Evolutionary conservation across 306 rosid species (phyloP), one percentile per base, ranked within the genome.

Genomic region (Crotalaria pallida): DNA sequence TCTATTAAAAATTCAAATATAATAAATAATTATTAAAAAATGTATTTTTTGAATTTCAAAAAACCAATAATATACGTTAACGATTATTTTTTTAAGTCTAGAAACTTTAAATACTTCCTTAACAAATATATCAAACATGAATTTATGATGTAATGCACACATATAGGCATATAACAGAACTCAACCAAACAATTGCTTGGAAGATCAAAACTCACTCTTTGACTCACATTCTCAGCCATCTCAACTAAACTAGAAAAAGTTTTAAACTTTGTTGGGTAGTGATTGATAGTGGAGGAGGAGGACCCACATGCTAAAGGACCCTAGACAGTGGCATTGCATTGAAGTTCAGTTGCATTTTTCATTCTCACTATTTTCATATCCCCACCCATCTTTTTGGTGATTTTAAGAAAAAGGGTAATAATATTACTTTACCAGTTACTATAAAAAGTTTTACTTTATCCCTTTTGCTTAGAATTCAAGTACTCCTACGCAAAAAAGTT

Each of bases 401-500:
- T 0, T 51, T 79, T 67, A 36, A 26, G 36, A 78, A 66, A 68
- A 53, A 29, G 61, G 61, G 9, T 10, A 22, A 49, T 67, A 18
- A 65, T 13, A 55, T 34, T 26, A 18, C 45, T 19, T 70, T 60
- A 69, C 57, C 72, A n/a, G 10, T 11, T 48, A 40, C 29, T 38
- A 34, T 36, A 58, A 38, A 58, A 58, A 58, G 17, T 67, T 88
- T 65, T 26, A 48, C 65, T 58, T 64, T 73, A 65, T 38, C 8
- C 79, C 31, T 70, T 78, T 81, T 76, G 82, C 79, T 84, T 77
- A 68, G 76, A 65, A 77, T 85, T 72, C 73, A 79, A 79, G 84
- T 74, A 62, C 77, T 59, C 55, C 36, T 65, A 56, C 48, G 22
- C 11, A 48, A 36, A 58, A 58, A 60, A 73, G 58, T 61, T 29